Conservation (phyloP, 768 basidiomycete genomes). For the Leccinum broughii region DNA sequence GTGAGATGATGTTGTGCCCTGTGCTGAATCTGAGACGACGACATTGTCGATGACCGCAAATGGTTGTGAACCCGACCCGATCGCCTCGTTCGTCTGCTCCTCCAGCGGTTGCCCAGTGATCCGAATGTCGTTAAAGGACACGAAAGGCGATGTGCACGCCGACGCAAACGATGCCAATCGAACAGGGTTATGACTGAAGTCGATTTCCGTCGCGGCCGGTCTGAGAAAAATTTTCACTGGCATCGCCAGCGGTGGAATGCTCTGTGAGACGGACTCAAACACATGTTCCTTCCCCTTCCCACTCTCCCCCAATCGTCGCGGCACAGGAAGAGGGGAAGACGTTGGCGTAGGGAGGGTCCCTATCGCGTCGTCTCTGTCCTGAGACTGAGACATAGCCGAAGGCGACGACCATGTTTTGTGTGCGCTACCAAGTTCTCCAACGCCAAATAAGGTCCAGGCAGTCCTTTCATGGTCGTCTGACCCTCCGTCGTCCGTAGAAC, state of each 20-base stretch:
- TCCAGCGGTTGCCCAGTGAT: not conserved
- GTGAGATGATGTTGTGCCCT: not conserved
- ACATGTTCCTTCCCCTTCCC: constrained; percentile 9
- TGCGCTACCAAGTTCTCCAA: constrained; percentile 26
- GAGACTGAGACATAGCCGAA: constrained; percentile 12
- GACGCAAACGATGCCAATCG: constrained; percentile 1
- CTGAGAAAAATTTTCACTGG: not conserved
- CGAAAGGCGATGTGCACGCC: constrained; percentile 17
- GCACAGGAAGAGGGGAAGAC: constrained; percentile 21
- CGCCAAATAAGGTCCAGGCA: constrained; percentile 57
- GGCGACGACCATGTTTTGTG: constrained; percentile 21
- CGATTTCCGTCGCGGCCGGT: constrained; percentile 4
- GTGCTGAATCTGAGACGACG: not conserved
- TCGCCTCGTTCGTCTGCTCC: not conserved
- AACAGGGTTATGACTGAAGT: not conserved
- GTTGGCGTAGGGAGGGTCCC: constrained; percentile 25
- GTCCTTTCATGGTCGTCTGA: constrained; percentile 54
- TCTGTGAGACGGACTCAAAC: constrained; percentile 2
- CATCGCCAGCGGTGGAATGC: not conserved
- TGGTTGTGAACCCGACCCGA: constrained; percentile 6
- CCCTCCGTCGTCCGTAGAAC: constrained; percentile 42
- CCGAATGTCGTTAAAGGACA: constrained; percentile 7
- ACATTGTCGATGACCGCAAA: constrained; percentile 23
- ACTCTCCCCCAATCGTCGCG: not conserved
- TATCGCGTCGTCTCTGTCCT: not conserved